Evolutionary conservation across 129 eudicot genomes (phyloP).

Genomic region (Apium graveolens): DNA sequence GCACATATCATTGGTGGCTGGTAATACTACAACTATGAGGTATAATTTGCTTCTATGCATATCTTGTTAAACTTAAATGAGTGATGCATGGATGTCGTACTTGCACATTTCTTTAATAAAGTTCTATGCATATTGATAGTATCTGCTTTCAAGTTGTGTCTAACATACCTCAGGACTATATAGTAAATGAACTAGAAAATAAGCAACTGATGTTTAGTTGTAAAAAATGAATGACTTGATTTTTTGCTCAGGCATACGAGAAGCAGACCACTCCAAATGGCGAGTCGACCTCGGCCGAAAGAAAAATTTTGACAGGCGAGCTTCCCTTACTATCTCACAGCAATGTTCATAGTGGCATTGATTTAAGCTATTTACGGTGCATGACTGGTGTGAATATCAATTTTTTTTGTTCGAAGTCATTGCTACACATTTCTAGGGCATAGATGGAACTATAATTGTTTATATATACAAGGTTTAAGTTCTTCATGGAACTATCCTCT

Average conservation of each 20-base stretch:
- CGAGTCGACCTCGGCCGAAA: constrained; percentile 90
- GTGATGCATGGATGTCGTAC: background rate
- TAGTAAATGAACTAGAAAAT: background rate
- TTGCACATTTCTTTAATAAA: background rate
- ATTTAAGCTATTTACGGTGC: background rate
- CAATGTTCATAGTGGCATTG: background rate
- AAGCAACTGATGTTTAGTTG: background rate
- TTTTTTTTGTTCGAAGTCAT: background rate
- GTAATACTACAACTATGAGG: constrained; percentile 95
- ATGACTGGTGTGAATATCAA: background rate
- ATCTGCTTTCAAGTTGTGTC: background rate
- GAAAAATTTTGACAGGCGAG: constrained; percentile 90
- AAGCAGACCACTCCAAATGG: constrained; percentile 93
- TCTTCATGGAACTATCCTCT: no score
- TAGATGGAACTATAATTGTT: background rate
- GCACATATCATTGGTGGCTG: constrained; percentile 94
- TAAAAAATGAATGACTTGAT: background rate
- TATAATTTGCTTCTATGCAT: constrained; percentile 14
- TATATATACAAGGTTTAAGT: background rate
- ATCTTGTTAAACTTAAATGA: background rate
- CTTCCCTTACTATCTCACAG: background rate
- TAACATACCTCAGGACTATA: background rate
- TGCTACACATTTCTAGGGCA: background rate
- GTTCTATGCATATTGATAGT: background rate
- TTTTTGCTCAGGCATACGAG: constrained; percentile 80